Base-by-base conservation (phyloP, 106 monocot species). In the Dendrobium catenatum region DNA sequence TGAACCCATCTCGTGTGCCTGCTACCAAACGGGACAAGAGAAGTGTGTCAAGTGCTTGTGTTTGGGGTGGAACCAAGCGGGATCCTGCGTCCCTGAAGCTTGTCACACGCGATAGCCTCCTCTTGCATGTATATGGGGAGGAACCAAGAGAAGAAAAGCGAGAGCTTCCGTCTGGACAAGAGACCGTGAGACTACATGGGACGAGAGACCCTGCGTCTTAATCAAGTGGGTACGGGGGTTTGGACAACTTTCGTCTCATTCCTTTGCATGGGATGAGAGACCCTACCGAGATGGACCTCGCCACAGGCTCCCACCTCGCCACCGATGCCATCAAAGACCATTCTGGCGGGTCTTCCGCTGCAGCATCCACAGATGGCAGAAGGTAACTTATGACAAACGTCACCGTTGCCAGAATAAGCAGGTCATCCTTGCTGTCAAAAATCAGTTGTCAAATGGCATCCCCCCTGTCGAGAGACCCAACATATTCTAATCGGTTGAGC, bases 401-500 rank as follows among this genome's bases (percentile, higher is more conserved):
- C 82, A 87, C 76, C 83, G 89, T 31, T 70, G 76, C 47, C 87
- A 70, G 15, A 40, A 68, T 59, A 68, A 73, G 64, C 9, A 59
- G 75, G 64, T 68, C 6, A n/a, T 79, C 31, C 8, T 83, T 16
- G 41, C 31, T 2, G 31, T 68, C 8, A 24, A 85, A 64, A 33
- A 37, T 31, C 66, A 76, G 10, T 29, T 16, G 54, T 15, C 44
- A 37, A 72, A 72, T 79, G 27, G 73, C 77, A 24, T 78, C 59
- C 9, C 80, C 75, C 18, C 22, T 56, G 2, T 22, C 72, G 68
- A 79, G 24, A 51, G 73, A 33, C 22, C 83, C 83, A 40, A 91
- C 46, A 91, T 95, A n/a, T 99, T 99, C 85, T 91, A 88, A 29
- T 81, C 88, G 75, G 88, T 99, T 37, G 98, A 99, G 84, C 75